phyloP scores from a whole-genome alignment of 176 grass and related monocot species.

The Pontederia crassipes region DNA sequence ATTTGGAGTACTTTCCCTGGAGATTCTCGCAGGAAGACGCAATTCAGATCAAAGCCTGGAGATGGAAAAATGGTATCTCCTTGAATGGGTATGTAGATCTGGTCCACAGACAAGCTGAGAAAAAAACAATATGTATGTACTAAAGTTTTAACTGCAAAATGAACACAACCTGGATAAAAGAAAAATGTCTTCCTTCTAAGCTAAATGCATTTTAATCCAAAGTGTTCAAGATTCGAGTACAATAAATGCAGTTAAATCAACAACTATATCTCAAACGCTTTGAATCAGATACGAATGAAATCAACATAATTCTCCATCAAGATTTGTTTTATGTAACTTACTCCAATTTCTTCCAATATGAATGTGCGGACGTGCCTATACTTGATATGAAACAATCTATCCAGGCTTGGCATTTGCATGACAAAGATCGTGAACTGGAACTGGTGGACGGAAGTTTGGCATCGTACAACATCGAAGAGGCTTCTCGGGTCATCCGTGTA shows the following conservation, averaged over 20 bases:
- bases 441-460: conserved; percentile 17
- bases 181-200: too few species aligned
- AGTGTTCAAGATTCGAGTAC: too few species aligned
- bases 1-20: conserved; percentile 28
- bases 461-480: conserved; percentile 19
- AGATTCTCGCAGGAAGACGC: conserved; percentile 26
- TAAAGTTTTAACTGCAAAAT: not conserved
- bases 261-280: too few species aligned
- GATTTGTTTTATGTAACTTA: too few species aligned
- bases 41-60: conserved; percentile 23
- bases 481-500: conserved; percentile 19
- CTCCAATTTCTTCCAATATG: too few species aligned
- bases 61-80: conserved; percentile 20
- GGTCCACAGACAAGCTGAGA: not conserved
- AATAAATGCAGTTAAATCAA: too few species aligned
- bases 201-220: too few species aligned
- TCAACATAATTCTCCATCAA: too few species aligned
- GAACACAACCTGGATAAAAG: not conserved
- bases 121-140: not conserved
- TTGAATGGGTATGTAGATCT: conserved; percentile 23
- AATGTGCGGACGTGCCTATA: not conserved
- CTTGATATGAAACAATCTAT: not conserved
- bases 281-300: too few species aligned
- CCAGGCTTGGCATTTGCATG: conserved; percentile 33
- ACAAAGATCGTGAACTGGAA: conserved; percentile 13